Evolutionary conservation across 1,139 yeast species (phyloP).

Genomic region (Magnusiomyces sp.): DNA sequence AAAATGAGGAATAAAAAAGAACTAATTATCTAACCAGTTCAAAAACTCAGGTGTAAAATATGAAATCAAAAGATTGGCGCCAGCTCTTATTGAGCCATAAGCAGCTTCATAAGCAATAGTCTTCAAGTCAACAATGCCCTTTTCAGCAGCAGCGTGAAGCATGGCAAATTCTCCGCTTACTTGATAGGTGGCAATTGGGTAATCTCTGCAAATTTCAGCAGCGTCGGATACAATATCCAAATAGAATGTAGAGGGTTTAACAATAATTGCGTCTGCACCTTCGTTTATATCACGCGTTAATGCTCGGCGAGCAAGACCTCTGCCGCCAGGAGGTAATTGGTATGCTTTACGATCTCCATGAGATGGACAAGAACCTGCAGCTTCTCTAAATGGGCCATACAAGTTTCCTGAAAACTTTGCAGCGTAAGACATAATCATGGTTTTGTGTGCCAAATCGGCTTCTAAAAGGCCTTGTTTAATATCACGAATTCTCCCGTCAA

Average conservation of each 20-base stretch:
- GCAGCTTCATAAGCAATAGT: constrained; percentile 88
- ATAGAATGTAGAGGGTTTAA: constrained; percentile 96
- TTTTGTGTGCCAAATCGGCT: constrained; percentile 79
- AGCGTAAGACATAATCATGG: constrained; percentile 85
- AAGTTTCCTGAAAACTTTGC: constrained; percentile 89
- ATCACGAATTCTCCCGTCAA: constrained; percentile 87
- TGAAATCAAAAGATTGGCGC: constrained; percentile 84
- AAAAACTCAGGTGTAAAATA: constrained; percentile 94
- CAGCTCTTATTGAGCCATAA: constrained; percentile 88
- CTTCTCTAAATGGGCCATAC: constrained; percentile 97
- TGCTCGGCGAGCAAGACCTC: constrained; percentile 92
- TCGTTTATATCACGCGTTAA: constrained; percentile 74
- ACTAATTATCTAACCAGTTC: constrained; percentile 56
- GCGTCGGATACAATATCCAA: constrained; percentile 88
- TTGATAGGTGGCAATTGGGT: constrained; percentile 91
- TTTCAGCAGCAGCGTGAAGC: constrained; percentile 98
- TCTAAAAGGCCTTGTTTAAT: constrained; percentile 78
- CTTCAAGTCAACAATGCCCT: constrained; percentile 83
- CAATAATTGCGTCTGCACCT: constrained; percentile 93
- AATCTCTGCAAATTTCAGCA: constrained; percentile 66
- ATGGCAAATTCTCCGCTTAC: constrained; percentile 97
- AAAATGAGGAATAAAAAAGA: background rate
- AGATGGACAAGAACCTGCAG: constrained; percentile 87
- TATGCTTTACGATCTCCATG: constrained; percentile 88
- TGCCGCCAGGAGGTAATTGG: constrained; percentile 88